Percentiles rank a stretch among this genome's conserved stretches.
These are phyloP conservation scores for Coccomyxa sp. DNA, from an alignment of 139 green algal genomes.

Conservation along the genomic window DNA sequence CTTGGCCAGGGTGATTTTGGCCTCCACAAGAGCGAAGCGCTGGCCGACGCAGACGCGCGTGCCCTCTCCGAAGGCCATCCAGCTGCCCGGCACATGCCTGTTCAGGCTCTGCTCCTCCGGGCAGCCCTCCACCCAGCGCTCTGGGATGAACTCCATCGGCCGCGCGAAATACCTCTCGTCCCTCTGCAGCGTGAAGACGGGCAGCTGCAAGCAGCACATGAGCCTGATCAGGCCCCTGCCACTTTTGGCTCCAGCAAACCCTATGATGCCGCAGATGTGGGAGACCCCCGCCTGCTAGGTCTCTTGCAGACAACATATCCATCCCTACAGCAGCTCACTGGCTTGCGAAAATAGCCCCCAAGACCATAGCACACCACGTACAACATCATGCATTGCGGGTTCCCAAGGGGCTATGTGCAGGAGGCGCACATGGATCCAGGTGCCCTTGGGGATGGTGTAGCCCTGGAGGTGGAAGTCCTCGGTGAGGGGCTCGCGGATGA, in stretches of 20 bases:
- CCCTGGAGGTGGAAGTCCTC: not conserved
- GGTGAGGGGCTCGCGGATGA: not conserved
- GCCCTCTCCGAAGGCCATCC: slow-evolving; percentile 2
- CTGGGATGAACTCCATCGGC: not conserved
- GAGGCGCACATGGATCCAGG: not conserved
- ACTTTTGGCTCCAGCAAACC: not conserved
- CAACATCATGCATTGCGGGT: no score
- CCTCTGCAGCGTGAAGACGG: not conserved
- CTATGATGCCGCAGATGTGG: not conserved
- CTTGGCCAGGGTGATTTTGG: not conserved
- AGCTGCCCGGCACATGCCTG: not conserved
- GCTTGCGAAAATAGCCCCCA: not conserved
- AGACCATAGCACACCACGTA: not conserved
- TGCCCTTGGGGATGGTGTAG: not conserved
- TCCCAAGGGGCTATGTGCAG: no score
- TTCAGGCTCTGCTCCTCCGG: not conserved
- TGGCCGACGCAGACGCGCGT: not conserved
- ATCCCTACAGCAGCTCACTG: not conserved
- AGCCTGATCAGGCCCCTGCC: no score
- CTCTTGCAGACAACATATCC: not conserved
- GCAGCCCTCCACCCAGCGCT: not conserved
- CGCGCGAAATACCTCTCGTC: not conserved
- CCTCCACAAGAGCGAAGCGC: not conserved
- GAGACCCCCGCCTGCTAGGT: not conserved
- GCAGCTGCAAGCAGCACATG: not conserved